Conservation (phyloP, 768 basidiomycete species). For the Clathrus columnatus region DNA sequence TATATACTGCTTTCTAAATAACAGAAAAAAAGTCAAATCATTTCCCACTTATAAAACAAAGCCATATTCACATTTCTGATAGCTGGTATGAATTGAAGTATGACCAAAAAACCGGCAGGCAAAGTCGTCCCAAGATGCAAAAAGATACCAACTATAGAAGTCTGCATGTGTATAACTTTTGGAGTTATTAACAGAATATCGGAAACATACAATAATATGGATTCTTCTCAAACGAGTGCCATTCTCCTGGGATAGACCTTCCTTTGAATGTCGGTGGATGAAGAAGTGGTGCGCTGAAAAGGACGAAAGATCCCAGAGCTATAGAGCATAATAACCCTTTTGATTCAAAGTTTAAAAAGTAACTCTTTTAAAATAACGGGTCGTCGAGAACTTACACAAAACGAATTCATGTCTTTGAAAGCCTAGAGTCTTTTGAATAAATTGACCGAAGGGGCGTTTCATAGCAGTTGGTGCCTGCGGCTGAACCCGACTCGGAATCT, state of each 20-base stretch:
- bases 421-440: too few relatives aligned
- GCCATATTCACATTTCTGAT: neutral
- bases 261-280: constrained; percentile 1
- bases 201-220: constrained; percentile 2
- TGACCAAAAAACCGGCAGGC: constrained; percentile 5
- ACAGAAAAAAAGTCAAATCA: neutral
- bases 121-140: neutral
- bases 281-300: neutral
- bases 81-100: constrained; percentile 6
- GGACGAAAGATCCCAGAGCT: neutral
- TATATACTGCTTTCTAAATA: neutral
- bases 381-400: too few relatives aligned
- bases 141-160: constrained; percentile 2
- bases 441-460: too few relatives aligned
- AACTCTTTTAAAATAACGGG: too few relatives aligned
- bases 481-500: too few relatives aligned
- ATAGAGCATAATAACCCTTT: neutral
- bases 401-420: too few relatives aligned
- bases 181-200: neutral
- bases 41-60: too few relatives aligned
- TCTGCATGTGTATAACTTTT: neutral
- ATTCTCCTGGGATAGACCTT: constrained; percentile 4
- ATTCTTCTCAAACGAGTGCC: constrained; percentile 4
- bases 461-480: too few relatives aligned
- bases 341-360: too few relatives aligned